Base-by-base conservation (phyloP, 768 basidiomycete genomes). In the Boletus rubroflammeus region DNA sequence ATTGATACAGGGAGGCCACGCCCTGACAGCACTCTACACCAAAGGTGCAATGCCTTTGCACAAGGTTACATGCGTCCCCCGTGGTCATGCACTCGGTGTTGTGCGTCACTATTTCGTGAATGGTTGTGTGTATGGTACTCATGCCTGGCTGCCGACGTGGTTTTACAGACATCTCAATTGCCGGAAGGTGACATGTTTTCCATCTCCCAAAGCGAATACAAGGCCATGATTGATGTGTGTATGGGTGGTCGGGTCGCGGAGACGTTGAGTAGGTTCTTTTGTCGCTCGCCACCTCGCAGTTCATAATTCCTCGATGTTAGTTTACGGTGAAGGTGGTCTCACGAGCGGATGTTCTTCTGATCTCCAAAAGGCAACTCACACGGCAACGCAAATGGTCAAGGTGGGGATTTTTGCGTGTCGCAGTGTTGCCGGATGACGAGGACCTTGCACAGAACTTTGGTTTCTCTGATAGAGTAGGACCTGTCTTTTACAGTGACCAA, bases 191-290 rank as follows among this genome's bases (percentile, higher is more conserved):
- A 95, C 70, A 80, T 84, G 55, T 78, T 75, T 55, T 91, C 90
- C 28, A 70, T 90, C 29, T 86, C 81, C 36, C 74, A 79, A 40
- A 88, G 81, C 57, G 85, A 95, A 70, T 93, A 83, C 67, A 76
- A 85, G 41, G 90, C 90, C 17, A 75, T 77, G 58, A 93, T 98
- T 61, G 96, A 97, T 70, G 94, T 97, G 23, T 84, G 82, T 31
- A 88, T 98, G 80, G 96, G 94, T 11, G 96, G 97, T 21, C 87
- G 97, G 46, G 90, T 94, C 6, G 97, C 97, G 23, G 97, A 99
- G 72, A 92, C 91, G 73, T 70, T 97, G 60, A 81, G 90, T 88
- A 65, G 61, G 86, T 68, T 26, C 21, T 52, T 46, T 45, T 50
- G 9, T 32, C 13, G 19, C 28, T 41, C 31, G 0, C 13, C 44